A percentile compares a stretch with the other conserved stretches of the same genome.
phyloP scores from a whole-genome alignment of 768 basidiomycete species.

The Tulasnella sp. region DNA sequence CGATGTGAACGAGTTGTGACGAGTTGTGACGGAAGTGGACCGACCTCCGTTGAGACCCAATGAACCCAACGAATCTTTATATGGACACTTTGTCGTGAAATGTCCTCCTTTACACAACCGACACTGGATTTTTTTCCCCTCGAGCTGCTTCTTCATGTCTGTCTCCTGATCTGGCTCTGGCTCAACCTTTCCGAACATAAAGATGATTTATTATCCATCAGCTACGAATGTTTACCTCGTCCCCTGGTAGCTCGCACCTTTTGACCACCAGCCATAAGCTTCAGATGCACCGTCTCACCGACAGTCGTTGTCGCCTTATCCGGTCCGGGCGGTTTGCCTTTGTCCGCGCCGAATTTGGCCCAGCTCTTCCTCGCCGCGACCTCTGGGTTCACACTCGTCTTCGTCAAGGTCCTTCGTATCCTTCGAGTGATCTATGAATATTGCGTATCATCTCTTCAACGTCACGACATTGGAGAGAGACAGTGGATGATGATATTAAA shows the following conservation, averaged over 20 bases:
- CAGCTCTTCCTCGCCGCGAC: slow-evolving; percentile 91
- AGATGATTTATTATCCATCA: neutral
- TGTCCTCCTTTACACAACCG: slow-evolving; percentile 93
- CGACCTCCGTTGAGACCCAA: slow-evolving; percentile 51
- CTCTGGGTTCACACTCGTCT: slow-evolving; percentile 83
- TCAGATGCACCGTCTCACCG: slow-evolving; percentile 57
- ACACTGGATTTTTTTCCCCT: slow-evolving; percentile 71
- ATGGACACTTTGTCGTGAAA: slow-evolving; percentile 97
- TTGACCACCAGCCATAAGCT: slow-evolving; percentile 39
- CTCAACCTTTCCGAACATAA: slow-evolving; percentile 43
- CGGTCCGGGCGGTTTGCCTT: slow-evolving; percentile 75
- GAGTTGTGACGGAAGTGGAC: slow-evolving; percentile 11
- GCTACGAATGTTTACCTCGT: neutral
- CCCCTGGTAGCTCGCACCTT: slow-evolving; percentile 37
- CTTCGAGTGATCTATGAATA: slow-evolving; percentile 64
- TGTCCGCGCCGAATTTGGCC: slow-evolving; percentile 89
- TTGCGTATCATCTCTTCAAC: neutral
- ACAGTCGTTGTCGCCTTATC: slow-evolving; percentile 91
- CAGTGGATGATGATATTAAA: too few species aligned
- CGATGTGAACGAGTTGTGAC: too few species aligned
- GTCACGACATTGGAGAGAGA: neutral
- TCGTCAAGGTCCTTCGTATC: slow-evolving; percentile 77
- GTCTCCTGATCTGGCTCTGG: slow-evolving; percentile 56
- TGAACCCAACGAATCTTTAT: slow-evolving; percentile 83
- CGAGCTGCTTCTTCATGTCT: slow-evolving; percentile 48